Percentiles rank a stretch among this genome's conserved stretches.
phyloP scores from a whole-genome alignment of 345 rosid species.

The Syzygium aromaticum region DNA sequence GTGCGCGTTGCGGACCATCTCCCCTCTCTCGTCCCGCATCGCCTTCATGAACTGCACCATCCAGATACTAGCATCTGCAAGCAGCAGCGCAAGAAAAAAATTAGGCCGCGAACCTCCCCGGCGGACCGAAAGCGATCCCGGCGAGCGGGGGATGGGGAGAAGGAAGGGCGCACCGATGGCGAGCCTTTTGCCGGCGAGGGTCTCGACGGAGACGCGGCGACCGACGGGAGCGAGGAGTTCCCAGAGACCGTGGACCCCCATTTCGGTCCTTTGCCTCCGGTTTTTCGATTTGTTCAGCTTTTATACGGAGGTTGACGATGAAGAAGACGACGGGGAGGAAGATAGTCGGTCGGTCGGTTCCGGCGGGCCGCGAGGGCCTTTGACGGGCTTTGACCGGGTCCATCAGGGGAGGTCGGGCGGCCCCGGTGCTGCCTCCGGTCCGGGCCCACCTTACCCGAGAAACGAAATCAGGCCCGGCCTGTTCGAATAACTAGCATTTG shows the following conservation, averaged over 20 bases:
- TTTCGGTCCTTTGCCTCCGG: slow-evolving; percentile 6
- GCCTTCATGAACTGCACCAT: slow-evolving; percentile 98
- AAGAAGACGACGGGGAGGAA: background rate
- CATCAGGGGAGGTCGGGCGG: background rate
- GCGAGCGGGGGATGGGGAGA: slow-evolving; percentile 7
- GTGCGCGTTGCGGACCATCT: slow-evolving; percentile 90
- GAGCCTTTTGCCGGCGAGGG: slow-evolving; percentile 73
- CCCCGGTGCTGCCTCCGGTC: background rate
- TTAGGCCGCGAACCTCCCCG: background rate
- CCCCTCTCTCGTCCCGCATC: slow-evolving; percentile 92
- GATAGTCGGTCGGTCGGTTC: background rate
- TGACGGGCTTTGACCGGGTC: background rate
- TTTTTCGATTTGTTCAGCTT: background rate
- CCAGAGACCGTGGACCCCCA: slow-evolving; percentile 83
- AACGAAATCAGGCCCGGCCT: background rate
- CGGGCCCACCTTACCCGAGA: too few species aligned
- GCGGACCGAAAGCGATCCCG: background rate
- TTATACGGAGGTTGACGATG: background rate
- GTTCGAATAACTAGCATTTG: background rate
- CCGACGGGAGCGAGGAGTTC: slow-evolving; percentile 88
- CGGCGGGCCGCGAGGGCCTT: background rate
- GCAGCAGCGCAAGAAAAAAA: background rate
- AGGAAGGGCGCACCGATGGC: slow-evolving; percentile 50
- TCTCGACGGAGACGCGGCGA: slow-evolving; percentile 94
- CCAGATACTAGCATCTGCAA: slow-evolving; percentile 91